Conservation (phyloP, 2,329 filamentous ascomycete genomes). For the Gremmenia infestans region DNA sequence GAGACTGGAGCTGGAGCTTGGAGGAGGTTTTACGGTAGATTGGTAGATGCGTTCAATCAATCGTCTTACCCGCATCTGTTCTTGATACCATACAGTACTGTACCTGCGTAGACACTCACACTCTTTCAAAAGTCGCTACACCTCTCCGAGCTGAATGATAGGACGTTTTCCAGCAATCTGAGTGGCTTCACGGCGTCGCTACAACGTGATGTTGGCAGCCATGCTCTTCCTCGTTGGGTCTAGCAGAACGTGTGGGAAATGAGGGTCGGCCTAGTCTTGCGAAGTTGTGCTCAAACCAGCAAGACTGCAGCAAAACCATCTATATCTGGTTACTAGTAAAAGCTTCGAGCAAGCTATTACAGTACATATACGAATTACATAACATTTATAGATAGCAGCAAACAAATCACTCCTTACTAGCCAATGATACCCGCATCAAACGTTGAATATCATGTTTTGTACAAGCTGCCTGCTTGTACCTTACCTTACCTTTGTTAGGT, state of each 20-base stretch:
- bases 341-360: not conserved
- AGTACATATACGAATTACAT: not conserved
- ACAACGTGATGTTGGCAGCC: not conserved
- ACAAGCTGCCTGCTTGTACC: not conserved
- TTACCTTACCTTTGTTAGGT: not conserved
- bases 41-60: too few species aligned
- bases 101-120: not conserved
- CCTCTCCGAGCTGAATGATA: not conserved
- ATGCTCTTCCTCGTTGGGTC: constrained; percentile 5
- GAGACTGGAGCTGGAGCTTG: too few species aligned
- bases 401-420: not conserved
- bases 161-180: not conserved
- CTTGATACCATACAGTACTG: too few species aligned
- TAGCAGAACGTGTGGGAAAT: constrained; percentile 14
- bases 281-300: not conserved
- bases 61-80: too few species aligned
- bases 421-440: not conserved
- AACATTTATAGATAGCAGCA: not conserved
- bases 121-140: not conserved
- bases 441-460: not conserved
- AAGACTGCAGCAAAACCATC: constrained; percentile 11
- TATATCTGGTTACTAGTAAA: constrained; percentile 7
- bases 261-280: not conserved
- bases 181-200: constrained; percentile 4
- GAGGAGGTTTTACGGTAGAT: too few species aligned